phyloP scores from a whole-genome alignment of 441 rosid genomes.

The Aleurites moluccanus region DNA sequence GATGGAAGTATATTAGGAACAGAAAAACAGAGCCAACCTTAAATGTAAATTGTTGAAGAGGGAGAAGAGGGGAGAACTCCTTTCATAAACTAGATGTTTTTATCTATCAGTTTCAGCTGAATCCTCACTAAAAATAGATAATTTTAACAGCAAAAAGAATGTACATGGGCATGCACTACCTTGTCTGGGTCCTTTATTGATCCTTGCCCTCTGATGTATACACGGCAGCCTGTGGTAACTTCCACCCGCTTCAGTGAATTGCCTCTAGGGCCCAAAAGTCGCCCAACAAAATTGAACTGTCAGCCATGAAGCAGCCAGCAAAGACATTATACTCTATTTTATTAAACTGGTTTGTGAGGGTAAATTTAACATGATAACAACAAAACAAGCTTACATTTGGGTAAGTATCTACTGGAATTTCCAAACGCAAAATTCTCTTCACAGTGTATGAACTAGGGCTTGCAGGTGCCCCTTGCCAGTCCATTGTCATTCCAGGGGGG shows the following conservation, averaged over 20 bases:
- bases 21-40: constrained; percentile 6
- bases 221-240: constrained; percentile 91
- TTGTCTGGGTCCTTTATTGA: constrained; percentile 96
- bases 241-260: constrained; percentile 92
- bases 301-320: constrained; percentile 27
- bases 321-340: constrained; percentile 1
- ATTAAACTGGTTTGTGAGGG: background rate
- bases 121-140: background rate
- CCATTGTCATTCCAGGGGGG: constrained; percentile 95
- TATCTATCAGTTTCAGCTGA: constrained; percentile 2
- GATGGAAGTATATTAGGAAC: constrained; percentile 20
- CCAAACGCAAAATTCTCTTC: constrained; percentile 93
- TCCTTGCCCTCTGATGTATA: constrained; percentile 92
- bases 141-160: background rate
- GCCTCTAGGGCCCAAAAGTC: constrained; percentile 90
- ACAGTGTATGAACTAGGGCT: constrained; percentile 89
- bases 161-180: constrained; percentile 34
- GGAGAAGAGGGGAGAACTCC: background rate
- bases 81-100: constrained; percentile 5
- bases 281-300: constrained; percentile 91
- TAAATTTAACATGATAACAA: background rate
- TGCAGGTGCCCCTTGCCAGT: constrained; percentile 95
- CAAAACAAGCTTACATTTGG: constrained; percentile 52
- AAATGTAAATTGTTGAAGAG: background rate
- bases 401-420: constrained; percentile 93